Evolutionary conservation across 1,139 yeast genomes (phyloP).

Genomic region (Wickerhamomyces sp.): DNA sequence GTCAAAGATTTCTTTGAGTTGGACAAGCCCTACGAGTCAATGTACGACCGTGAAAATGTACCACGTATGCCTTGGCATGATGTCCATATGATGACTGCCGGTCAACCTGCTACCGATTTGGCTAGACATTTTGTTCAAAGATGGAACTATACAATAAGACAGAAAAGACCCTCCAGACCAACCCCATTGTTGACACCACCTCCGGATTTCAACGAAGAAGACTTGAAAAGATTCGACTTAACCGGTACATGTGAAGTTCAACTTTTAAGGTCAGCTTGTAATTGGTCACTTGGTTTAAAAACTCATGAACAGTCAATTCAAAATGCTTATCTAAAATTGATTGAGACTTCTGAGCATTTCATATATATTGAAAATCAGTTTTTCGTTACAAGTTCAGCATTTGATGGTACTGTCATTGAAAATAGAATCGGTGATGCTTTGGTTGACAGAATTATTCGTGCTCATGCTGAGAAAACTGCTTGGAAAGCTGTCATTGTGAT

Average conservation of each 20-base stretch:
- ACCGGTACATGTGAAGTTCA: slow-evolving; percentile 93
- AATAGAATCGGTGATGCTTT: slow-evolving; percentile 95
- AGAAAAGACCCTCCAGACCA: slow-evolving; percentile 88
- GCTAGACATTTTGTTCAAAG: slow-evolving; percentile 95
- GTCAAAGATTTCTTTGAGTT: slow-evolving; percentile 79
- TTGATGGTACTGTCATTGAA: slow-evolving; percentile 81
- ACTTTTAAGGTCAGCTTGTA: slow-evolving; percentile 79
- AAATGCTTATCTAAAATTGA: slow-evolving; percentile 83
- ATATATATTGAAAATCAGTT: slow-evolving; percentile 94
- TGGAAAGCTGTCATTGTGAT: slow-evolving; percentile 93
- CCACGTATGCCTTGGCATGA: slow-evolving; percentile 99
- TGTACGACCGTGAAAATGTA: slow-evolving; percentile 76
- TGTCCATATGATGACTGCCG: slow-evolving; percentile 92
- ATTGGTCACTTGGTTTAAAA: slow-evolving; percentile 88
- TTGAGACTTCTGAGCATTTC: slow-evolving; percentile 89
- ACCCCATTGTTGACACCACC: slow-evolving; percentile 95
- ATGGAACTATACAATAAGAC: slow-evolving; percentile 92
- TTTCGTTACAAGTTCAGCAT: slow-evolving; percentile 80
- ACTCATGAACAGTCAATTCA: slow-evolving; percentile 89
- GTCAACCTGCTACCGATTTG: slow-evolving; percentile 93
- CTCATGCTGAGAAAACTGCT: slow-evolving; percentile 66
- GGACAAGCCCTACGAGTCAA: slow-evolving; percentile 84
- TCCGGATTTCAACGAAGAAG: slow-evolving; percentile 74
- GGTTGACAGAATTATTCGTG: slow-evolving; percentile 88
- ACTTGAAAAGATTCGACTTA: slow-evolving; percentile 38